A percentile compares a stretch with the other conserved stretches of the same genome.
phyloP scores from a whole-genome alignment of 2,329 filamentous ascomycete genomes.

The Fusarium robinianum region DNA sequence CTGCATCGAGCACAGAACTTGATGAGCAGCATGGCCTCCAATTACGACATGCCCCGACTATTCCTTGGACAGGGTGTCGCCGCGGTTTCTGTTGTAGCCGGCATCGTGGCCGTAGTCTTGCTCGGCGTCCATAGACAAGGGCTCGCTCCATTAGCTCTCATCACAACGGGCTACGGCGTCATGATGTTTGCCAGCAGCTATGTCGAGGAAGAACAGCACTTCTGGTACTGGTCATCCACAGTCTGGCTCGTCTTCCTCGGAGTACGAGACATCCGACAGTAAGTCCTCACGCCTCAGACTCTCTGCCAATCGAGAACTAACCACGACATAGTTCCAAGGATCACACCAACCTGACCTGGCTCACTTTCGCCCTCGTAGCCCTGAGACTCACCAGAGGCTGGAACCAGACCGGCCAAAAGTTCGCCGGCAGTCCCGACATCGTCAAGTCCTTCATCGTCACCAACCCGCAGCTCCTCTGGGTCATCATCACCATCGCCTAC shows the following conservation, averaged over 20 bases:
- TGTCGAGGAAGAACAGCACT: slow-evolving; percentile 97
- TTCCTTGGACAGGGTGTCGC: slow-evolving; percentile 49
- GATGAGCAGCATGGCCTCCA: slow-evolving; percentile 89
- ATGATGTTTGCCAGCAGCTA: slow-evolving; percentile 99
- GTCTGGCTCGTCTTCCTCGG: slow-evolving; percentile 67
- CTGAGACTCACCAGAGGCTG: slow-evolving; percentile 75
- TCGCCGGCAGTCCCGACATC: slow-evolving; percentile 87
- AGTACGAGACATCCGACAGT: slow-evolving; percentile 52
- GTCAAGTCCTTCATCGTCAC: slow-evolving; percentile 70
- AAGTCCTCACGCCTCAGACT: too few relatives aligned
- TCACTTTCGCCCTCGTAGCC: slow-evolving; percentile 56
- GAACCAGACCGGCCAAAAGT: slow-evolving; percentile 98
- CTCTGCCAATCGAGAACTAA: too few relatives aligned
- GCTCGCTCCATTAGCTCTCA: slow-evolving; percentile 51
- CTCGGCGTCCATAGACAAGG: slow-evolving; percentile 17
- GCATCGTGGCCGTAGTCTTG: slow-evolving; percentile 14
- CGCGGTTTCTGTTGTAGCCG: slow-evolving; percentile 37
- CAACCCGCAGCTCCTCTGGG: slow-evolving; percentile 73
- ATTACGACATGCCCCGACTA: slow-evolving; percentile 77
- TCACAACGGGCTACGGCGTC: slow-evolving; percentile 67
- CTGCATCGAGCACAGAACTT: slow-evolving; percentile 72
- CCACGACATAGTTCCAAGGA: slow-evolving; percentile 32
- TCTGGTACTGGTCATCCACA: slow-evolving; percentile 91
- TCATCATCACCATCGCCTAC: slow-evolving; percentile 71
- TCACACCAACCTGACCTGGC: slow-evolving; percentile 39